A percentile compares a stretch with the other conserved stretches of the same genome.
These are phyloP conservation scores for Tylopilus rubrobrunneus DNA, from an alignment of 768 basidiomycete species.

Conservation along the genomic window DNA sequence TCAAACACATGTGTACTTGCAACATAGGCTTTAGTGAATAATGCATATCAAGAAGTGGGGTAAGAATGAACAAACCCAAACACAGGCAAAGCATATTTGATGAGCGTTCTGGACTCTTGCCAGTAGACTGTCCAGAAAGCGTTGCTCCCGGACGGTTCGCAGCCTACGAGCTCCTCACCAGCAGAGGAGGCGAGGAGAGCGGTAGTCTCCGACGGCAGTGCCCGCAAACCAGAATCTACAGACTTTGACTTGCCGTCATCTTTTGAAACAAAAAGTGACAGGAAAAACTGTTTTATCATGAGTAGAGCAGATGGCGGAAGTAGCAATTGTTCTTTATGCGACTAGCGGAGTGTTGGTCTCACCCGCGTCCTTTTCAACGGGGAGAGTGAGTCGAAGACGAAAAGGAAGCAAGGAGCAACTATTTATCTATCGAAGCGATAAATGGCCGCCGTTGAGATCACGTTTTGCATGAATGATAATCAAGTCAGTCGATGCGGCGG, in stretches of 20 bases:
- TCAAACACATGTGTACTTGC: conserved; percentile 70
- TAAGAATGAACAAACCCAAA: conserved; percentile 51
- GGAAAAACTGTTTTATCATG: conserved; percentile 3
- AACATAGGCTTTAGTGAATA: not conserved
- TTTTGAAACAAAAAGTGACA: not conserved
- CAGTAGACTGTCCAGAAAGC: not conserved
- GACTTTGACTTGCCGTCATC: not conserved
- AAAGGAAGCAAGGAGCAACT: not conserved
- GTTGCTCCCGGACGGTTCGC: conserved; percentile 25
- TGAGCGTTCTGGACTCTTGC: conserved; percentile 37
- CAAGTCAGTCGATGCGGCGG: not conserved
- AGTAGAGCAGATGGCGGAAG: not conserved
- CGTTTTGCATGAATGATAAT: not conserved
- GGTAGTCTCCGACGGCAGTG: conserved; percentile 43
- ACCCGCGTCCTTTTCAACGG: conserved; percentile 52
- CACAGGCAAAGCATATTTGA: conserved; percentile 68
- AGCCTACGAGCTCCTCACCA: conserved; percentile 38
- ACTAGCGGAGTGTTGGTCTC: conserved; percentile 6
- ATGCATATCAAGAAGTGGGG: not conserved
- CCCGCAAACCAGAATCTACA: not conserved
- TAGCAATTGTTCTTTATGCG: not conserved
- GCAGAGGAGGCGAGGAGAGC: conserved; percentile 54
- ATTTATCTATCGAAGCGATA: not conserved
- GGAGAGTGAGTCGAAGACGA: conserved; percentile 16
- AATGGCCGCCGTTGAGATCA: not conserved